Evolutionary conservation across 2,329 filamentous ascomycete genomes (phyloP), one percentile per base, ranked within the genome.

Genomic region (Fonsecaea pedrosoi): DNA sequence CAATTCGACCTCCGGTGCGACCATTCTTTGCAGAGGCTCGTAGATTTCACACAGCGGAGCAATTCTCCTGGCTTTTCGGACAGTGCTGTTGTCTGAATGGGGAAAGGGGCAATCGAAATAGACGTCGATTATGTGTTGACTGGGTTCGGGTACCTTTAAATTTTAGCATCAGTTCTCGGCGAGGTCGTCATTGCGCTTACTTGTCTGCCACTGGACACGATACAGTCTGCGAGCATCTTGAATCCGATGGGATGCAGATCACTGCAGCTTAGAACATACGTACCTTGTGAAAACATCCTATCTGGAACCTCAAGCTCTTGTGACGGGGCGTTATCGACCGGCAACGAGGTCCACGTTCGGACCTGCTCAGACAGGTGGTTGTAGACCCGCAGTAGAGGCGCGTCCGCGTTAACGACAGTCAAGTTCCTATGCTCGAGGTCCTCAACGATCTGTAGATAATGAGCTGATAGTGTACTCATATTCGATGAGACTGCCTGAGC

Each of bases 201-300:
- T 45, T 60, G 25, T 50, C 10, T 13, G 34, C 37, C 57, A 12
- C 45, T 40, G 40, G 8, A 8, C 30, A 45, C 42, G 6, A 60
- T 48, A 50, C 42, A 18, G 3, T 60, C 40, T 15, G 42, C 32
- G 3, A 60, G 42, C 40, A 13, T 60, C 3, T 30, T 1, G 38
- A 45, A 60, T 25, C 15, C 57, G n/a, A 60, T 60, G 2, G 57
- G 40, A 60, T 60, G 57, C 12, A 60, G 38, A 8, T 60, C 40
- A 30, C 18, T 32, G 15, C 57, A 60, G 30, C 42, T 30, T 12
- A 60, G 40, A n/a, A 60, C 21, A 45, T 60, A 60, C 18, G 37
- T 42, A 12, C 40, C 3, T 12, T 34, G 38, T 32, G 25, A 12
- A 50, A 3, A 25, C 10, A 34, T n/a, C 10, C 32, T 34, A 18